Conservation (phyloP, 1,139 yeast species). For the Hyphopichia buzzinii region DNA sequence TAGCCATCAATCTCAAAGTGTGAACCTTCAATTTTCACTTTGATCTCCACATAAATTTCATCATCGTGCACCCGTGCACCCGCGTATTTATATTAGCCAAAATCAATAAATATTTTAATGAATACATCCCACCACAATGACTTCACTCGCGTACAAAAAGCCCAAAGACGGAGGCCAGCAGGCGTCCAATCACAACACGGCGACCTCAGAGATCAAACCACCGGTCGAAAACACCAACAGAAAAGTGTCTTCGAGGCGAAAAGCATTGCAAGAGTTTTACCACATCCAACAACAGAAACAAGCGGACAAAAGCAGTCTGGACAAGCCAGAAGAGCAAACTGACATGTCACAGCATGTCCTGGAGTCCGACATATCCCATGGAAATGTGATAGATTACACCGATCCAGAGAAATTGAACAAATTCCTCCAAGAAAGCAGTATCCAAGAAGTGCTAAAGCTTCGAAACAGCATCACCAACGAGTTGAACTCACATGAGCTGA, state of each 20-base stretch:
- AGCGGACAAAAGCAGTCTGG: conserved; percentile 1
- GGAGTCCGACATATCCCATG: too few relatives aligned
- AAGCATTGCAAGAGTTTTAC: conserved; percentile 46
- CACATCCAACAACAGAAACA: conserved; percentile 22
- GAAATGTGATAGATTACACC: conserved; percentile 15
- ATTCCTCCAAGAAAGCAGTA: conserved; percentile 31
- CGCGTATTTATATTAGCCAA: too few relatives aligned
- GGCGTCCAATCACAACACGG: conserved; percentile 1
- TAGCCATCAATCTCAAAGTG: too few relatives aligned
- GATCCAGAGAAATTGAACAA: conserved; percentile 26
- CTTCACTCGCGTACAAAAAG: conserved; percentile 32
- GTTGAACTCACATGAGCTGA: conserved; percentile 40
- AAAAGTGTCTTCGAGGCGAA: conserved; percentile 40
- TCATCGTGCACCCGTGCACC: not conserved
- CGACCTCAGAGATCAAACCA: conserved; percentile 8
- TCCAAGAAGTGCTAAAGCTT: conserved; percentile 35
- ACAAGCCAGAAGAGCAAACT: conserved; percentile 7
- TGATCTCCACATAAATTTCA: too few relatives aligned
- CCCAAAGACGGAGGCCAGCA: not conserved
- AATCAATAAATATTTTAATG: too few relatives aligned
- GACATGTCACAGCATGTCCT: too few relatives aligned
- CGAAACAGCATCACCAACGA: conserved; percentile 32
- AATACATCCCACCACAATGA: too few relatives aligned
- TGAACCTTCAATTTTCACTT: too few relatives aligned
- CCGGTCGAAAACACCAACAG: too few relatives aligned